phyloP scores from a whole-genome alignment of 768 basidiomycete species.

The Nidula microcarpa region DNA sequence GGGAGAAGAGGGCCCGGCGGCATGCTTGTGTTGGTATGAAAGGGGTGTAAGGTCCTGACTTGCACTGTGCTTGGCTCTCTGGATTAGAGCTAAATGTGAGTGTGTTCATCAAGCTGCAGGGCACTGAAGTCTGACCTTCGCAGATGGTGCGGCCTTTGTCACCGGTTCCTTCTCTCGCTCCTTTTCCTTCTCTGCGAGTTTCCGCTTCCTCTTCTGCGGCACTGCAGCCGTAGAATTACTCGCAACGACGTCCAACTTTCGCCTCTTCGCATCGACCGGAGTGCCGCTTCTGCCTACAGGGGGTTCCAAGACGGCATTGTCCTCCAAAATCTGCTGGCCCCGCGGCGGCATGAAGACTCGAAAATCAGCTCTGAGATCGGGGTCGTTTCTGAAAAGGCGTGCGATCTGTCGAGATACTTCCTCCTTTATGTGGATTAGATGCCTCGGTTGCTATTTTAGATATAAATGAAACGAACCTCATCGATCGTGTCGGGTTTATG shows the following conservation, averaged over 20 bases:
- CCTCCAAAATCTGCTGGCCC: constrained; percentile 46
- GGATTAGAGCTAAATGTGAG: constrained; percentile 2
- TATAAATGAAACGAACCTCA: constrained; percentile 35
- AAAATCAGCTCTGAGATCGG: constrained; percentile 72
- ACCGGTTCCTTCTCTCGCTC: constrained; percentile 33
- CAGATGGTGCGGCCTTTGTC: constrained; percentile 22
- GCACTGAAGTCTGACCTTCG: too few species aligned
- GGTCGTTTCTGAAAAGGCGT: constrained; percentile 68
- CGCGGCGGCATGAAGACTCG: constrained; percentile 71
- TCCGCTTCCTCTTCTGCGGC: constrained; percentile 72
- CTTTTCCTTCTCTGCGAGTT: constrained; percentile 45
- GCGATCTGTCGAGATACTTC: constrained; percentile 71
- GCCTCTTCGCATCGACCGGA: constrained; percentile 29
- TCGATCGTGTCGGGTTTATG: constrained; percentile 57
- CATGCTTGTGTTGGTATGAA: constrained; percentile 30
- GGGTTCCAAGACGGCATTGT: constrained; percentile 26
- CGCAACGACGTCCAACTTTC: constrained; percentile 41
- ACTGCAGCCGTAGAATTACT: constrained; percentile 11
- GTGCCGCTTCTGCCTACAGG: constrained; percentile 26
- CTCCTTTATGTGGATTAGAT: constrained; percentile 30
- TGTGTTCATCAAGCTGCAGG: too few species aligned
- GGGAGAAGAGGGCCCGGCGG: constrained; percentile 29
- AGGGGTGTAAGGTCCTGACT: constrained; percentile 34
- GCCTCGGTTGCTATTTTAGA: neutral
- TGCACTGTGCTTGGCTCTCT: constrained; percentile 36